Percentiles rank a stretch among this genome's conserved stretches.
Evolutionary conservation across 1,284 basidiomycete species (phyloP).

Genomic region (Psilocybe mexicana): DNA sequence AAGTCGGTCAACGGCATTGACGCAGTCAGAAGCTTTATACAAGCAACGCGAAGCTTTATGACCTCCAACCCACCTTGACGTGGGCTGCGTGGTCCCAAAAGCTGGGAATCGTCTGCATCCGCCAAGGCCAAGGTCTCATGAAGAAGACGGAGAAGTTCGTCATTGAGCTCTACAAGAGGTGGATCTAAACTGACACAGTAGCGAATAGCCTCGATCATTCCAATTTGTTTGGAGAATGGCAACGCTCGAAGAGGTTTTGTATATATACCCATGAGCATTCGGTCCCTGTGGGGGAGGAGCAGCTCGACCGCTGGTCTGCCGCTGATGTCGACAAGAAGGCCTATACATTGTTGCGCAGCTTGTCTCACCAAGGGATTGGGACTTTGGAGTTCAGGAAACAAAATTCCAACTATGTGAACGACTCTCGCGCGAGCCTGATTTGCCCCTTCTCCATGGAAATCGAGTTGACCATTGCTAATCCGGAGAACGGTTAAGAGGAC

Average conservation of each 20-base stretch:
- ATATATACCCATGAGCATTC: constrained; percentile 89
- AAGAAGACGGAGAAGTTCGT: constrained; percentile 89
- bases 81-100: constrained; percentile 74
- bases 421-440: constrained; percentile 53
- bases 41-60: constrained; percentile 92
- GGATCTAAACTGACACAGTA: constrained; percentile 88
- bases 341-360: constrained; percentile 84
- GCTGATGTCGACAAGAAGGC: constrained; percentile 76
- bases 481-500: constrained; percentile 80
- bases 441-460: constrained; percentile 42
- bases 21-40: constrained; percentile 90
- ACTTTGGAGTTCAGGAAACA: constrained; percentile 89
- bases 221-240: constrained; percentile 95
- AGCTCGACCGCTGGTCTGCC: constrained; percentile 78
- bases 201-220: constrained; percentile 96
- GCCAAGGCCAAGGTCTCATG: constrained; percentile 95
- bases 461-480: constrained; percentile 61
- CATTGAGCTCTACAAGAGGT: constrained; percentile 86
- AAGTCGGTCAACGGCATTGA: constrained; percentile 96
- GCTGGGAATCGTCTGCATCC: constrained; percentile 89
- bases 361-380: constrained; percentile 86
- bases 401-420: constrained; percentile 74
- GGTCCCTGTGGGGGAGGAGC: constrained; percentile 83
- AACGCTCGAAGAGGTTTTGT: constrained; percentile 96
- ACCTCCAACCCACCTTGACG: constrained; percentile 86